Percentiles rank a stretch among this genome's conserved stretches.
phyloP scores from a whole-genome alignment of 108 stramenopile genomes.

The Cylindrotheca fusiformis region DNA sequence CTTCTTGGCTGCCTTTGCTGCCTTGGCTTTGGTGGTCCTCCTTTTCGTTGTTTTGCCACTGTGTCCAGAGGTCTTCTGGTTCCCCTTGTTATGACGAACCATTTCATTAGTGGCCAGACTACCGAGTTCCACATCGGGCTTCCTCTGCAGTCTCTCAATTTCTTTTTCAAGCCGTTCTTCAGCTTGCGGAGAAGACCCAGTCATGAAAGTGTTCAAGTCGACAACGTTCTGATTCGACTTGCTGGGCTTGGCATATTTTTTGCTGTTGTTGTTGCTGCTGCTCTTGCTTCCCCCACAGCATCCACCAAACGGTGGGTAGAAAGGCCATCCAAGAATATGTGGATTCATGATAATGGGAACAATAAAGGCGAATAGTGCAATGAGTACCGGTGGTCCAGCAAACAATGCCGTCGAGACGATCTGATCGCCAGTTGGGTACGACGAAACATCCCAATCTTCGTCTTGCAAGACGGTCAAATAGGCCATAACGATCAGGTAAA shows the following conservation, averaged over 20 bases:
- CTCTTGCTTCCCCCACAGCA: constrained; percentile 8
- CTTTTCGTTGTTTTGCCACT: no score
- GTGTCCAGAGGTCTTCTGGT: no score
- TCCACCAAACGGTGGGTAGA: constrained; percentile 20
- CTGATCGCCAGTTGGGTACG: constrained; percentile 17
- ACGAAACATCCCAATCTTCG: constrained; percentile 20
- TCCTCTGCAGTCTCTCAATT: constrained; percentile 28
- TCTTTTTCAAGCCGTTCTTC: constrained; percentile 27
- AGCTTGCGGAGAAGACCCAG: background rate
- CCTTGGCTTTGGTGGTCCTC: no score
- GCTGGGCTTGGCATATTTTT: constrained; percentile 8
- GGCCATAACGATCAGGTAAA: constrained; percentile 20
- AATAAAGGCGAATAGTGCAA: constrained; percentile 35
- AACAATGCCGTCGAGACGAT: constrained; percentile 26
- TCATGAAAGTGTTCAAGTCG: constrained; percentile 40
- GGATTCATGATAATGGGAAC: constrained; percentile 49
- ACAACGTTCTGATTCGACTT: no score
- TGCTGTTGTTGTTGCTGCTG: no score
- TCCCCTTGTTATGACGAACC: constrained; percentile 1
- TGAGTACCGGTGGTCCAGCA: constrained; percentile 34
- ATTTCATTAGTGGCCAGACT: constrained; percentile 40
- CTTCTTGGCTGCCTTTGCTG: no score
- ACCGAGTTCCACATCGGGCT: constrained; percentile 45
- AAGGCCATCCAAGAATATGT: constrained; percentile 46
- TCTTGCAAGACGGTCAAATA: constrained; percentile 28